phyloP scores from a whole-genome alignment of 148 eudicot species.

The Chenopodium formosanum region DNA sequence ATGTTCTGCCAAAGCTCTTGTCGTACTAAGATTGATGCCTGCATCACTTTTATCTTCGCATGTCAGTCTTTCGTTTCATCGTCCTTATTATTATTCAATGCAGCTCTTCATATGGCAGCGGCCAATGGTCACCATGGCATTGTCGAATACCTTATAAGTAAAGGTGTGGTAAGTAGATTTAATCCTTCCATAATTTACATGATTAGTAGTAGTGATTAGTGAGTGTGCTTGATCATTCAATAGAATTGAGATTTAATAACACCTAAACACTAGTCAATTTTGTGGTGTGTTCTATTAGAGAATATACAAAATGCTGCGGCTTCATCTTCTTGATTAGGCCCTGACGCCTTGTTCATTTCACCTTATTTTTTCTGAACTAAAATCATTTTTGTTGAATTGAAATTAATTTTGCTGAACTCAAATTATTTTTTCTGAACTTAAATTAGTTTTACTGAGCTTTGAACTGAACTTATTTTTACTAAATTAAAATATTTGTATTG shows the following conservation, averaged over 20 bases:
- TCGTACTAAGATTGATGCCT: neutral
- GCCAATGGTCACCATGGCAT: slow-evolving; percentile 87
- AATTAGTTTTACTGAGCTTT: no score
- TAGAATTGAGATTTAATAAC: neutral
- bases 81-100: slow-evolving; percentile 3
- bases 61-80: neutral
- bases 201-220: neutral
- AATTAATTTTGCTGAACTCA: no score
- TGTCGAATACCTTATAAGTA: slow-evolving; percentile 66
- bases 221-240: neutral
- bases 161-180: slow-evolving; percentile 68
- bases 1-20: neutral
- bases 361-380: no score
- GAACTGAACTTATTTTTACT: no score
- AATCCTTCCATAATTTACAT: neutral
- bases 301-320: neutral
- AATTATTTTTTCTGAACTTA: no score
- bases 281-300: neutral
- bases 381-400: no score
- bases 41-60: neutral
- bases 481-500: no score
- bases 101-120: slow-evolving; percentile 98
- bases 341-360: no score
- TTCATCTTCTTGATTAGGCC: neutral
- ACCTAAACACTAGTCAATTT: no score